Base-by-base conservation (phyloP, 352 stramenopile genomes). In the Pilasporangium apinafurcum region DNA sequence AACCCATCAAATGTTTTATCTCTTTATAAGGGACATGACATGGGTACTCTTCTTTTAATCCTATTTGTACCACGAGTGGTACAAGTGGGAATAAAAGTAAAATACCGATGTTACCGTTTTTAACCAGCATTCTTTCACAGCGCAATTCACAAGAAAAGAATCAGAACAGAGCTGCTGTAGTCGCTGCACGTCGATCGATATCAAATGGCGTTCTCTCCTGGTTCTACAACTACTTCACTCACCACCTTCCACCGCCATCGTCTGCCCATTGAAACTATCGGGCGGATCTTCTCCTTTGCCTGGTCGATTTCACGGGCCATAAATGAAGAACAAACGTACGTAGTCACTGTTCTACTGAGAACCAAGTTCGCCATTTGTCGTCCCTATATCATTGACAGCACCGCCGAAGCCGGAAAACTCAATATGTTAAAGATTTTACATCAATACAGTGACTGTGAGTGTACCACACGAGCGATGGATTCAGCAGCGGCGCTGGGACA, bases 211-310 rank as follows among this genome's bases (percentile, higher is more conserved):
- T n/a, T n/a, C n/a, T n/a, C n/a, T n/a, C n/a, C n/a, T n/a, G n/a
- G n/a, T n/a, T n/a, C n/a, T n/a, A n/a, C n/a, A n/a, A n/a, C n/a
- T n/a, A n/a, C n/a, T n/a, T n/a, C 38, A 18, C 35, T 68, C 24
- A 35, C 45, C 20, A 27, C 44, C 16, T 62, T 68, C 31, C 50
- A 46, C 8, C 20, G 5, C 3, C 39, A 40, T 18, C 43, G 25
- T 25, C 65, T 84, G 30, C 71, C 71, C 12, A 42, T 78, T 32
- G 71, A 84, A 45, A 51, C 61, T 8, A 43, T 84, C 12, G 68
- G 65, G 0, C 49, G 59, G 37, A 55, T 84, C 18, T 71, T 65
- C 33, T 48, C 54, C 36, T 78, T 67, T 44, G 55, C 32, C 9
- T 82, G 60, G 57, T 62, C 62, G 46, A 42, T 84, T 28, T 43